Evolutionary conservation across 140 eudicot species (phyloP), one percentile per base, ranked within the genome.

Genomic region (Anethum foeniculum): DNA sequence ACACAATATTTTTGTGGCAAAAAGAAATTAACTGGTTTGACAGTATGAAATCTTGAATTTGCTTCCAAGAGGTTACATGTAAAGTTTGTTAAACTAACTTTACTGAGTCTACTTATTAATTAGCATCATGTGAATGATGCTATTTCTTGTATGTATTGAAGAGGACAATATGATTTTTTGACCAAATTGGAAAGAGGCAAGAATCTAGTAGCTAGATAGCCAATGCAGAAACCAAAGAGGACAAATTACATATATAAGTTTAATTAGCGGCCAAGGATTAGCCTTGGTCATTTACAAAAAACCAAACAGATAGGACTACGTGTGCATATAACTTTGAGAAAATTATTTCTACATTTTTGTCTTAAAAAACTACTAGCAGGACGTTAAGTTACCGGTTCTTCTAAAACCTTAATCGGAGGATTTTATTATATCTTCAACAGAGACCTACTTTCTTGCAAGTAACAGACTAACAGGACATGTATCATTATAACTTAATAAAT

Each of bases 181-280:
- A 71, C 47, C 47, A 71, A 71, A 71, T 15, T 69, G 75, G 75
- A 69, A 18, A 14, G 46, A 69, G n/a, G 75, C 43, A 68, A 68
- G 39, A 30, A 68, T 30, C 75, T 68, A 28, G 75, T 15, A 32
- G n/a, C n/a, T n/a, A n/a, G 44, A 43, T 4, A 68, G 43, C 75
- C 46, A 69, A 69, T 62, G 41, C 41, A 32, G 13, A 30, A 6
- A 69, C 34, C 13, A 36, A 69, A 69, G 25, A 69, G 44, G 75
- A 69, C 75, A 62, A 69, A 69, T 69, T 69, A 15, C 4, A 19
- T 18, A 62, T 62, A 10, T 5, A 69, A 32, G 4, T 68, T 34
- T 34, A 69, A 15, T 32, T 36, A 32, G n/a, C 2, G 6, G 69
- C 69, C 43, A 68, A 68, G n/a, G 21, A 34, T 68, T 1, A 68